Evolutionary conservation across 805 yeast genomes (phyloP).

Genomic region (Candida suzukii): DNA sequence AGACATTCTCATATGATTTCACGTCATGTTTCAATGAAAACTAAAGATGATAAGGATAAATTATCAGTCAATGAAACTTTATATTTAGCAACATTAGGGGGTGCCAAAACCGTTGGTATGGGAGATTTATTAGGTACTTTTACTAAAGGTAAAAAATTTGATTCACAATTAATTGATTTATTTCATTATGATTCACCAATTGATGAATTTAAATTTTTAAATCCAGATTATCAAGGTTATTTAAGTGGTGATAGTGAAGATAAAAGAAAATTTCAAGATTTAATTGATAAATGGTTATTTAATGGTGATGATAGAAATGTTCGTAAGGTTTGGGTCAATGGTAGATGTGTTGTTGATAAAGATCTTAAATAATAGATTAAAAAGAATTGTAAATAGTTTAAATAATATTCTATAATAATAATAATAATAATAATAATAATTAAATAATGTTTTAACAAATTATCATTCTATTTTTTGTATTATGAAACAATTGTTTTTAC

Average conservation of each 20-base stretch:
- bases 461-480: no score
- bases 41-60: conserved; percentile 36
- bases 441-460: no score
- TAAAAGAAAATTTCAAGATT: conserved; percentile 36
- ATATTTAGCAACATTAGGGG: conserved; percentile 82
- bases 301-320: conserved; percentile 93
- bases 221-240: conserved; percentile 23
- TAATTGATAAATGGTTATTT: conserved; percentile 85
- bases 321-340: conserved; percentile 74
- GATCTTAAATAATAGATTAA: conserved; percentile 6
- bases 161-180: conserved; percentile 72
- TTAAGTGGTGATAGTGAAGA: conserved; percentile 4
- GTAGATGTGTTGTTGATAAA: conserved; percentile 50
- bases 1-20: conserved; percentile 69
- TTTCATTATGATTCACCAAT: conserved; percentile 46
- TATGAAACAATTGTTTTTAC: no score
- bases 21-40: conserved; percentile 58
- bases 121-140: conserved; percentile 60
- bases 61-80: conserved; percentile 65
- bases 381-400: no score
- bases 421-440: no score
- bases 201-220: conserved; percentile 73
- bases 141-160: conserved; percentile 73
- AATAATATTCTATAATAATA: neutral
- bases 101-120: conserved; percentile 69